phyloP scores from a whole-genome alignment of 371 early-diverging fungal species.

The Mortierella sp. region DNA sequence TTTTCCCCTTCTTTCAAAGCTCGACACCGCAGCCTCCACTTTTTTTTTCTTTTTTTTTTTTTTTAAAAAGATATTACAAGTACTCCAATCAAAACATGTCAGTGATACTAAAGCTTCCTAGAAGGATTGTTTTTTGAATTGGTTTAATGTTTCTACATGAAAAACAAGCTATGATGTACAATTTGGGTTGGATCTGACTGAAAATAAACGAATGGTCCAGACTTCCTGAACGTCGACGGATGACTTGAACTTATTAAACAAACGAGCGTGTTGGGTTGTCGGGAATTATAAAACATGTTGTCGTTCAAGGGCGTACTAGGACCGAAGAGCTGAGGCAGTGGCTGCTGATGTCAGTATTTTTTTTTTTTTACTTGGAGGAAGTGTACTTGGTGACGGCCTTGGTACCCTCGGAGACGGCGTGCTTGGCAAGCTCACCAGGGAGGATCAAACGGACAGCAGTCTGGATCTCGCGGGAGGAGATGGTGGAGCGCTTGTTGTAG shows the following conservation, averaged over 20 bases:
- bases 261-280: conserved; percentile 5
- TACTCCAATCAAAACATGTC: too few relatives aligned
- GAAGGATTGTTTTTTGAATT: too few relatives aligned
- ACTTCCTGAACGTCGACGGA: too few relatives aligned
- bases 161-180: conserved; percentile 56
- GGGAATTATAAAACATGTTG: conserved; percentile 5
- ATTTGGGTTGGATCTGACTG: conserved; percentile 13
- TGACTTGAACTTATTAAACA: conserved; percentile 15
- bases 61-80: too few relatives aligned
- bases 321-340: not conserved
- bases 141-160: conserved; percentile 39
- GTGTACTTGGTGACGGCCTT: conserved; percentile 98
- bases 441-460: conserved; percentile 94
- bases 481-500: conserved; percentile 95
- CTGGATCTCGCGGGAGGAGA: conserved; percentile 96
- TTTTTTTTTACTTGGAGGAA: conserved; percentile 72
- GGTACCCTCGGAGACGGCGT: conserved; percentile 98
- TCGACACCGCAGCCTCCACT: too few relatives aligned
- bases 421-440: conserved; percentile 97
- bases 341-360: not conserved
- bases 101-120: too few relatives aligned
- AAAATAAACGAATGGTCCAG: not conserved
- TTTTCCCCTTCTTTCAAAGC: too few relatives aligned
- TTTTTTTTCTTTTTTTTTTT: too few relatives aligned
- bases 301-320: conserved; percentile 3